These are phyloP conservation scores for Balamuthia mandrillaris DNA, from an alignment of 208 protist genomes.

Conservation along the genomic window DNA sequence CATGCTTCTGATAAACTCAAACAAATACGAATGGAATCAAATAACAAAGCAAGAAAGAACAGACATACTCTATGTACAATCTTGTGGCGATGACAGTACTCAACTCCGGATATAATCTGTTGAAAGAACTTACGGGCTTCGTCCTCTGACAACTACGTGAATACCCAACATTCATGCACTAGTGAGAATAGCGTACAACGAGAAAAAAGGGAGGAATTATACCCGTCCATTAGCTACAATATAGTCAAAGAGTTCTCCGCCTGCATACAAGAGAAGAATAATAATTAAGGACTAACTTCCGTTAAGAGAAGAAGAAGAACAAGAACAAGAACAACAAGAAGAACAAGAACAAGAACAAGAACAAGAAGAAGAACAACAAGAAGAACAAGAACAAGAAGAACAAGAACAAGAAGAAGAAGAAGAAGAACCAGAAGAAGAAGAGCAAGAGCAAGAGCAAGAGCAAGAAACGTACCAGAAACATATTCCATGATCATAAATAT, in stretches of 20 bases:
- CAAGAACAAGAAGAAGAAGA: no score
- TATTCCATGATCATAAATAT: constrained; percentile 99
- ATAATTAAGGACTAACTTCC: no score
- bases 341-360: no score
- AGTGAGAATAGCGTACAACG: constrained; percentile 10
- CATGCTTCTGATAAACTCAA: neutral
- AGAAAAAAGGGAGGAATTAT: neutral
- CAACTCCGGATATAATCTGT: constrained; percentile 94
- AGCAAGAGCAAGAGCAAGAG: no score
- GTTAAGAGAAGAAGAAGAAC: no score
- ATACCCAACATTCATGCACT: neutral
- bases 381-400: no score
- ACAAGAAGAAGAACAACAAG: no score
- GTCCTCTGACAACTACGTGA: constrained; percentile 77
- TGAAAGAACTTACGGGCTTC: constrained; percentile 89
- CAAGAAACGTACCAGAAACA: no score
- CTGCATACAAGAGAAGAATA: no score
- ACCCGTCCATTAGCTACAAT: constrained; percentile 93
- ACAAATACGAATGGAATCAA: neutral
- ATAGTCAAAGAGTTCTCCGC: constrained; percentile 98
- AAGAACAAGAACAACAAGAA: no score
- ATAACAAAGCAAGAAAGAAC: neutral
- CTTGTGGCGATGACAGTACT: constrained; percentile 93
- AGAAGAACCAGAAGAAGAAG: no score
- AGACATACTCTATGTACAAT: constrained; percentile 62